A percentile compares a stretch with the other conserved stretches of the same genome.
phyloP scores from a whole-genome alignment of 2,329 filamentous ascomycete genomes.

The Gaeumannomyces tritici region DNA sequence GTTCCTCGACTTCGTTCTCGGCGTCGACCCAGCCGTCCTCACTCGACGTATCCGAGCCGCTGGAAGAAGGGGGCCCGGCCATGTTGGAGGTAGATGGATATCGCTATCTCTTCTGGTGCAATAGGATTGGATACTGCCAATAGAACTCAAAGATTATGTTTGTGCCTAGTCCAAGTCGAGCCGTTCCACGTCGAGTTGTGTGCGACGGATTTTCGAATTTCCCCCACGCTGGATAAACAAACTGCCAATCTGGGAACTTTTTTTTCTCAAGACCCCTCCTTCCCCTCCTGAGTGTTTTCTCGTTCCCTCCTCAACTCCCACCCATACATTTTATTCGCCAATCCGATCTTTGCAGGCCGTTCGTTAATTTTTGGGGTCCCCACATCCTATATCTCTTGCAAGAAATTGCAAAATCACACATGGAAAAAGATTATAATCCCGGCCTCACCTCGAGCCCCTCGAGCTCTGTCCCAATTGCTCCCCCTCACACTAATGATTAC shows the following conservation, averaged over 20 bases:
- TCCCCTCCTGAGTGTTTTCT: background rate
- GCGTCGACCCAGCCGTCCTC: slow-evolving; percentile 24
- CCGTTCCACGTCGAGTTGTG: background rate
- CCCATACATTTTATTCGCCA: background rate
- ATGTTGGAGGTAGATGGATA: background rate
- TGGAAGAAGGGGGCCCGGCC: slow-evolving; percentile 12
- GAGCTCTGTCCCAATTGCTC: background rate
- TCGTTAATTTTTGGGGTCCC: no score
- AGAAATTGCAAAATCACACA: no score
- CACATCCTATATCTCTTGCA: background rate
- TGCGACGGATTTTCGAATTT: slow-evolving; percentile 3
- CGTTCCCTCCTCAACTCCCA: background rate
- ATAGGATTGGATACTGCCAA: background rate
- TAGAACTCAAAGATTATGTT: background rate
- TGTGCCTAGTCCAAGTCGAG: background rate
- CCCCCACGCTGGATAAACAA: slow-evolving; percentile 1
- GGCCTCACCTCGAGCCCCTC: background rate
- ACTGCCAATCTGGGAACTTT: background rate
- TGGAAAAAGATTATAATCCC: background rate
- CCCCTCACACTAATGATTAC: background rate
- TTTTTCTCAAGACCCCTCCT: background rate
- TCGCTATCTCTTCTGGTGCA: background rate
- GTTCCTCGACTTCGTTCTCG: slow-evolving; percentile 47
- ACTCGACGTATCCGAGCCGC: slow-evolving; percentile 25
- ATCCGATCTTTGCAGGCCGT: no score